Evolutionary conservation across 345 rosid species (phyloP), one percentile per base, ranked within the genome.

Genomic region (Populus nigra): DNA sequence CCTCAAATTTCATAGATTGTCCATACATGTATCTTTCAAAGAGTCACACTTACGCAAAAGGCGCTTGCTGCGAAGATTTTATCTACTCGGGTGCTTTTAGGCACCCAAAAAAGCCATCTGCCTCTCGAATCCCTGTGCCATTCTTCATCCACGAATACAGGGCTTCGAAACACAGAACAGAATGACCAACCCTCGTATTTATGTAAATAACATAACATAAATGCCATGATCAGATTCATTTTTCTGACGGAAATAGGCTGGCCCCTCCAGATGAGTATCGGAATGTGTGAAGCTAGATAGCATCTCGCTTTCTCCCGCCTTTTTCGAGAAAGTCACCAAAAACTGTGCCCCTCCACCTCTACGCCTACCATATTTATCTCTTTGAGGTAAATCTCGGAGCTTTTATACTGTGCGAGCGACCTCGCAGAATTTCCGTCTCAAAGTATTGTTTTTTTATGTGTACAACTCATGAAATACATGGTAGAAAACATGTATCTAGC

Each of bases 201-300:
- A 1, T 0, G 2, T 3, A 33, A 33, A 33, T 33, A 33, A 33
- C 35, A 33, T 33, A 33, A 33, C 35, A 33, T 33, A 33, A 33
- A 33, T 33, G 35, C 35, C 35, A 33, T n/a, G n/a, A n/a, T 33
- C 35, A 33, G 35, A 33, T 20, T 16, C 55, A 12, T 16, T 35
- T 4, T 16, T 6, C 20, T 20, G 66, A 33, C 66, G 39, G 27
- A 43, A 63, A 3, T 36, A 3, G 8, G 9, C 66, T 8, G 38
- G 70, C 31, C 23, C 77, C 77, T 33, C 71, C 77, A 45, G 1
- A n/a, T 35, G 18, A 18, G 74, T 8, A 71, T 71, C 65, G 66
- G 33, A 6, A 15, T 53, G 49, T 5, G 43, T 72, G 57, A 70
- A 7, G 31, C 41, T 15, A 13, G 23, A 25, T 69, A 27, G 69